Evolutionary conservation across 257 asterid genomes (phyloP).

Genomic region (Solanum clarkiae): DNA sequence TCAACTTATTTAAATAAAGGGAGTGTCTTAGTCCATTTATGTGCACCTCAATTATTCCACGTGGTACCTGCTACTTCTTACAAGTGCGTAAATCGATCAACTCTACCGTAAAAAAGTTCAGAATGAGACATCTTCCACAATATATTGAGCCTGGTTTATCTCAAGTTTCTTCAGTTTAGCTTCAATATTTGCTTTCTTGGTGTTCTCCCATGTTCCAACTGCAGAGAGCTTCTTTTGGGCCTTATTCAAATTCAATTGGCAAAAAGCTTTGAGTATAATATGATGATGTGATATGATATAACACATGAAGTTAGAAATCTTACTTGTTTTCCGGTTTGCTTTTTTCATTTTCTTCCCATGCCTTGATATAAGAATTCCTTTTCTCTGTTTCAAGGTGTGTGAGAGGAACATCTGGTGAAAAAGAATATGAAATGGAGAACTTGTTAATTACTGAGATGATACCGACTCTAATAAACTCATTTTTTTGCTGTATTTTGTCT

Average conservation of each 20-base stretch:
- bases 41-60: background rate
- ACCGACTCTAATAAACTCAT: no score
- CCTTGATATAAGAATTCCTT: conserved; percentile 50
- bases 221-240: conserved; percentile 62
- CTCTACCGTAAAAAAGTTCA: background rate
- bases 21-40: background rate
- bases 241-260: conserved; percentile 14
- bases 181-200: conserved; percentile 60
- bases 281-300: background rate
- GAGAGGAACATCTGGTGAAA: conserved; percentile 50
- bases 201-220: conserved; percentile 70
- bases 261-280: background rate
- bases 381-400: conserved; percentile 59
- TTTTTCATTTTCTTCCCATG: conserved; percentile 82
- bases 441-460: background rate
- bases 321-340: conserved; percentile 70
- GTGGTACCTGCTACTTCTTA: background rate
- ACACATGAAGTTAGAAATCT: conserved; percentile 3
- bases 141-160: conserved; percentile 18
- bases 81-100: background rate
- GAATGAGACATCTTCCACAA: background rate
- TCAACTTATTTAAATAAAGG: background rate
- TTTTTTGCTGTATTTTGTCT: no score
- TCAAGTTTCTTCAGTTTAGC: conserved; percentile 49
- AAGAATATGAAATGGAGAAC: background rate